phyloP scores from a whole-genome alignment of 306 rosid species.

The Malus sieversii region DNA sequence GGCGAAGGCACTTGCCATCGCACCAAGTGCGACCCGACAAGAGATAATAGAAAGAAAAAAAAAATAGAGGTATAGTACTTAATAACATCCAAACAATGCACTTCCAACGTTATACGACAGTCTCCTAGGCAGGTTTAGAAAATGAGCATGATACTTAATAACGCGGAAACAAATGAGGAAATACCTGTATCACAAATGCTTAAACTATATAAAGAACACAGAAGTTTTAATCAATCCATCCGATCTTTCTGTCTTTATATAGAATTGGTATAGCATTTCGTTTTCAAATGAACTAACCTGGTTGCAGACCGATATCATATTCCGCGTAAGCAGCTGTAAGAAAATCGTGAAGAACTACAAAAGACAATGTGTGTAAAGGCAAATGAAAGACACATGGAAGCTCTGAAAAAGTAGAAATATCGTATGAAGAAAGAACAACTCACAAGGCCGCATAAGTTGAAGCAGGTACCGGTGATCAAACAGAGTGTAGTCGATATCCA shows the following conservation, averaged over 20 bases:
- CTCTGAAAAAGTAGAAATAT: background rate
- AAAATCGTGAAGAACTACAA: conserved; percentile 90
- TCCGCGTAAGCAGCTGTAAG: conserved; percentile 75
- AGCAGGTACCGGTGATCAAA: conserved; percentile 96
- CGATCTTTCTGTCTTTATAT: background rate
- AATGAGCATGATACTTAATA: background rate
- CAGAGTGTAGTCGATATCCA: conserved; percentile 91
- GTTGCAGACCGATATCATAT: conserved; percentile 98
- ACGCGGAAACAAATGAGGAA: background rate
- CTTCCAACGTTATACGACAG: background rate
- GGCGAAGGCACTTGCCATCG: no score
- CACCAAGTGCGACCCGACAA: background rate
- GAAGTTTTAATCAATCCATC: background rate
- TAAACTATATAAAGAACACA: background rate
- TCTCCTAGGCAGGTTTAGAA: background rate
- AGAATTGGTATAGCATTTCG: no score
- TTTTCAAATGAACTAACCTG: conserved; percentile 34
- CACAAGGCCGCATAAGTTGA: conserved; percentile 92
- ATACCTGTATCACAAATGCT: background rate
- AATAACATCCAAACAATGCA: background rate
- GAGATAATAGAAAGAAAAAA: background rate
- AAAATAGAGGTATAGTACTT: background rate
- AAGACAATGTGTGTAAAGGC: conserved; percentile 5
- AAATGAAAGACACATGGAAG: background rate
- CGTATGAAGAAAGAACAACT: conserved; percentile 9